Base-by-base conservation (phyloP, 345 rosid species). In the Hevea brasiliensis region DNA sequence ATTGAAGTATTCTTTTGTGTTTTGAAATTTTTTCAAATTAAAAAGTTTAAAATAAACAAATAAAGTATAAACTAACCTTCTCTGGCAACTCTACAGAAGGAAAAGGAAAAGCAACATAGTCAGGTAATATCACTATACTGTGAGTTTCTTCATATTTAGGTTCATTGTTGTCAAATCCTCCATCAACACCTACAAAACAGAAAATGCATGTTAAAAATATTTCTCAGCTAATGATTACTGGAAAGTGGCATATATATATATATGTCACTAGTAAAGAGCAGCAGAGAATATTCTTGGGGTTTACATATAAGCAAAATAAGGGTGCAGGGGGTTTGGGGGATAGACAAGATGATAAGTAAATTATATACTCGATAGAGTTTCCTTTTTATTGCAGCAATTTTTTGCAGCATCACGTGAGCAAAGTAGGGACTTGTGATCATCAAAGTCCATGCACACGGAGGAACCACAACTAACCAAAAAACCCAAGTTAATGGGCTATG, bases 11-110 rank as follows among this genome's bases (percentile, higher is more conserved):
- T 54, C n/a, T 45, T 63, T 48, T 57, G 14, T 12, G n/a, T 32
- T 8, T 41, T 37, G 21, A 35, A 65, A 37, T 26, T 12, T n/a
- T 29, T 61, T 20, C 20, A 10, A 13, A 61, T 76, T 37, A 40
- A 26, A 44, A 70, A 51, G 13, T 23, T 26, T 7, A 21, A 37
- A 61, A 63, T 21, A 56, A 48, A 65, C 7, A 12, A 23, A 23
- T 1, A 15, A 20, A 3, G 41, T 7, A 40, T n/a, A 74, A 64
- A 61, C 66, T 41, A 68, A 96, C 99, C 99, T 96, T 96, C 85
- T 96, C 99, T 23, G 98, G 99, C 80, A 96, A 82, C 79, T 93
- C 96, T 79, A 96, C 95, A 13, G 91, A 88, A 76, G 99, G 99
- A 80, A 91, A 90, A 17, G 91, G 87, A 65, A 93, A 89, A 37